These are phyloP conservation scores for Beauveria asiatica DNA, from an alignment of 2,329 filamentous ascomycete genomes.

Conservation along the genomic window DNA sequence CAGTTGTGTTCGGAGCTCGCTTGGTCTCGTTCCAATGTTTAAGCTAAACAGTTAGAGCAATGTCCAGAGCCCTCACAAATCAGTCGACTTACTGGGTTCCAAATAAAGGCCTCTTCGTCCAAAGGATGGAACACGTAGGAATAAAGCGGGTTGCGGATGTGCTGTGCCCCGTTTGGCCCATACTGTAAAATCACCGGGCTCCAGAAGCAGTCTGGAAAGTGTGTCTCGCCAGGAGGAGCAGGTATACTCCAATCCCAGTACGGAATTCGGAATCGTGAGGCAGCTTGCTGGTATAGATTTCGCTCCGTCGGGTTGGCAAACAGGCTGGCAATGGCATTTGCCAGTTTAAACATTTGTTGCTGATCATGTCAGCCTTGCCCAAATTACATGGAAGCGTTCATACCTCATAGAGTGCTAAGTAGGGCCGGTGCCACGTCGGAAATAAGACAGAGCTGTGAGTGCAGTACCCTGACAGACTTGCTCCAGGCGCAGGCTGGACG, in stretches of 20 bases:
- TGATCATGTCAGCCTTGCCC: constrained; percentile 16
- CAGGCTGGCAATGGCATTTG: constrained; percentile 36
- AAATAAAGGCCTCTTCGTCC: constrained; percentile 48
- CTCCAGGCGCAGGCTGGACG: constrained; percentile 41
- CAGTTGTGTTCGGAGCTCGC: constrained; percentile 37
- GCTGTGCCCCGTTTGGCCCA: constrained; percentile 47
- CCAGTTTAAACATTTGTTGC: constrained; percentile 30
- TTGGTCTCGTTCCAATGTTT: constrained; percentile 52
- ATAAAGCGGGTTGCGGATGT: constrained; percentile 54
- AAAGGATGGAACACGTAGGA: constrained; percentile 53
- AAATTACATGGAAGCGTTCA: not conserved
- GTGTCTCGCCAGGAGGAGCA: constrained; percentile 39
- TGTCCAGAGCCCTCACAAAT: not conserved
- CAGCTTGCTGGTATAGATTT: constrained; percentile 41
- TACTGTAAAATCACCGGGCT: constrained; percentile 42
- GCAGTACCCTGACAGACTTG: constrained; percentile 61
- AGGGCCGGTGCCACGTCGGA: constrained; percentile 76
- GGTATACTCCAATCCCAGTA: constrained; percentile 52
- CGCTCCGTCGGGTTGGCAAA: constrained; percentile 39
- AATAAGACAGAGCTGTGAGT: constrained; percentile 69
- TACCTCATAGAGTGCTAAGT: constrained; percentile 56
- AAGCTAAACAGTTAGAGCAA: constrained; percentile 32
- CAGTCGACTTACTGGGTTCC: constrained; percentile 44
- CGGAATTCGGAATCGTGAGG: constrained; percentile 43
- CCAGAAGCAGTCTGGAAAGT: constrained; percentile 37